Evolutionary conservation across 2,329 filamentous ascomycete species (phyloP).

Genomic region (Rhinocladiella similis): DNA sequence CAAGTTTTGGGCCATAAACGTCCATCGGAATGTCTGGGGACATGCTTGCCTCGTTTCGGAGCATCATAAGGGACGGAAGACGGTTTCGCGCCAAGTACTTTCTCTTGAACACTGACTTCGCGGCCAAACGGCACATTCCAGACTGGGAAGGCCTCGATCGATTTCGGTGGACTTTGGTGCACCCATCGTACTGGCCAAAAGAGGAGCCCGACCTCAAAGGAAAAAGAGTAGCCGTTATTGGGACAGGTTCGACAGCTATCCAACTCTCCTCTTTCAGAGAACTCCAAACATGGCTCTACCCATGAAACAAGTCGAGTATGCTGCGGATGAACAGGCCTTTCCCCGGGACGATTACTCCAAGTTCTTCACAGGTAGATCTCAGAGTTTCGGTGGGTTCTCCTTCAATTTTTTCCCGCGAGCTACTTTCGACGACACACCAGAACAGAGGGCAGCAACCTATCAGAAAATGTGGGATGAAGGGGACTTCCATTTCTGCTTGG

Average conservation of each 20-base stretch:
- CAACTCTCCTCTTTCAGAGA: slow-evolving; percentile 60
- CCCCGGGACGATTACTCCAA: neutral
- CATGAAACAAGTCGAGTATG: slow-evolving; percentile 42
- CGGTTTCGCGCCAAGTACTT: slow-evolving; percentile 29
- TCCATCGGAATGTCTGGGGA: too few relatives aligned
- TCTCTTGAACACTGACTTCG: slow-evolving; percentile 40
- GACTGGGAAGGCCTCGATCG: slow-evolving; percentile 58
- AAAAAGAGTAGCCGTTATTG: slow-evolving; percentile 63
- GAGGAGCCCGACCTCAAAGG: slow-evolving; percentile 57
- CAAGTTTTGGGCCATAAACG: too few relatives aligned
- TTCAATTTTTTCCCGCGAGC: neutral
- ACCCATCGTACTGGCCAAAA: slow-evolving; percentile 61
- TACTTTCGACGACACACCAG: neutral
- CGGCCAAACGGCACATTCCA: slow-evolving; percentile 62
- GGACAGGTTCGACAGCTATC: slow-evolving; percentile 64
- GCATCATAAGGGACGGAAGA: too few relatives aligned
- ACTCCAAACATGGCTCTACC: slow-evolving; percentile 66
- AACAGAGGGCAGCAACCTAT: neutral
- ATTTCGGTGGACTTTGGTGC: slow-evolving; percentile 62
- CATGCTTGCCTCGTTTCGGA: too few relatives aligned
- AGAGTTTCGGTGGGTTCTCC: neutral
- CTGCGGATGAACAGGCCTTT: neutral
- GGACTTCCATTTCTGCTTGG: neutral
- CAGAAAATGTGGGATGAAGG: neutral
- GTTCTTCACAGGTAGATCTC: neutral